Evolutionary conservation across 2,329 filamentous ascomycete species (phyloP).

Genomic region (Endocalyx cinctus): DNA sequence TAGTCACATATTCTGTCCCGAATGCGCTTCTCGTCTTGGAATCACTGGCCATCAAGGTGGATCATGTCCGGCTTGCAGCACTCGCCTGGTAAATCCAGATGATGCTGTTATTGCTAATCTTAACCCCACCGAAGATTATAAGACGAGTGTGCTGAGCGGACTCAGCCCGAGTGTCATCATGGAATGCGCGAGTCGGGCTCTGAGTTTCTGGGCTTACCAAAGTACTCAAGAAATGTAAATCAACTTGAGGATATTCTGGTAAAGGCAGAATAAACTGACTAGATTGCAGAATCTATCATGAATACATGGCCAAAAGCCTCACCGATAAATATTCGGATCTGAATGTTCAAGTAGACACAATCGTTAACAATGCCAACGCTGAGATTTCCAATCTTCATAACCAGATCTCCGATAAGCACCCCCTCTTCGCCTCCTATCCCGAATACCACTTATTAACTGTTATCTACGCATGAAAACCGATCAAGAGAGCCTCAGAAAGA

Average conservation of each 20-base stretch:
- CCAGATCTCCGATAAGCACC: conserved; percentile 55
- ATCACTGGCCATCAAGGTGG: too few species aligned
- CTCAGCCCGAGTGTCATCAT: conserved; percentile 77
- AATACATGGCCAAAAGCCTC: conserved; percentile 66
- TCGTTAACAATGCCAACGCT: conserved; percentile 69
- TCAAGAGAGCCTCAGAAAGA: conserved; percentile 59
- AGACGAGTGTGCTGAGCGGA: conserved; percentile 79
- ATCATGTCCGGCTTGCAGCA: conserved; percentile 80
- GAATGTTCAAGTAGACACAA: conserved; percentile 64
- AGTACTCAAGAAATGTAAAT: conserved; percentile 74
- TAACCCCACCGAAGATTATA: conserved; percentile 82
- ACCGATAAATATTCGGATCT: conserved; percentile 66
- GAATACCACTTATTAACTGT: conserved; percentile 4
- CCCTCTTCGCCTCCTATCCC: conserved; percentile 1
- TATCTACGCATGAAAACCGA: conserved; percentile 51
- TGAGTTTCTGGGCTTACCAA: conserved; percentile 86
- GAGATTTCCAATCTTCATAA: conserved; percentile 64
- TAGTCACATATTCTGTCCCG: conserved; percentile 80
- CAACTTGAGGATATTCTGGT: too few species aligned
- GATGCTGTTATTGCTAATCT: conserved; percentile 70
- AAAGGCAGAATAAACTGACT: too few species aligned
- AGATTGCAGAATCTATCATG: conserved; percentile 63
- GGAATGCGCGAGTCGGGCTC: conserved; percentile 75
- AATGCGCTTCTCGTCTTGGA: conserved; percentile 63
- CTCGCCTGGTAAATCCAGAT: conserved; percentile 63